Conservation (phyloP, 2,329 filamentous ascomycete species). For the Penicillium polonicum region DNA sequence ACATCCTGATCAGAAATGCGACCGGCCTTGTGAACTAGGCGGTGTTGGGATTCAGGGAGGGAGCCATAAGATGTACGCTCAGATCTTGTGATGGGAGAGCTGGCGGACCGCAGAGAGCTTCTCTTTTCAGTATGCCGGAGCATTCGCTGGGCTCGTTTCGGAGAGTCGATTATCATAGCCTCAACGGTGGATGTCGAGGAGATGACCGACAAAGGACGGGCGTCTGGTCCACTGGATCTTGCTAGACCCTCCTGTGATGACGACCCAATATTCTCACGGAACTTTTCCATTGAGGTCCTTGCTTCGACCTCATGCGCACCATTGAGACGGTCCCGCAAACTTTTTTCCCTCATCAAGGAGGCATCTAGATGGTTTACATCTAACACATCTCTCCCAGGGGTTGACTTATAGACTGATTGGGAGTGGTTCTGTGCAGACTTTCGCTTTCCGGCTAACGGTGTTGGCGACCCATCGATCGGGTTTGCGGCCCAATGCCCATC, state of each 20-base stretch:
- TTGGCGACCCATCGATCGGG: conserved; percentile 17
- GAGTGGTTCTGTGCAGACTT: conserved; percentile 7
- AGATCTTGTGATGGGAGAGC: conserved; percentile 46
- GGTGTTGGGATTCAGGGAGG: conserved; percentile 46
- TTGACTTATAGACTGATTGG: not conserved
- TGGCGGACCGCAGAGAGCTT: conserved; percentile 50
- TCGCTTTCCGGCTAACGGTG: conserved; percentile 13
- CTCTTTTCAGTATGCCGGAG: conserved; percentile 57
- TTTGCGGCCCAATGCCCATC: conserved; percentile 57
- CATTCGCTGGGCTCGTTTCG: conserved; percentile 45
- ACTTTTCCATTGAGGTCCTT: conserved; percentile 47
- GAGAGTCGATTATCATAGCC: conserved; percentile 55
- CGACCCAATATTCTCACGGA: conserved; percentile 53
- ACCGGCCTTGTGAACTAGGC: conserved; percentile 51
- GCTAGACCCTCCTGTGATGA: conserved; percentile 37
- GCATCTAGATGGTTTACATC: conserved; percentile 23
- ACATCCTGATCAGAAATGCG: conserved; percentile 51
- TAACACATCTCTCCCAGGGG: conserved; percentile 3
- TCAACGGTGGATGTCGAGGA: conserved; percentile 57
- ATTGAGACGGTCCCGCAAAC: conserved; percentile 35
- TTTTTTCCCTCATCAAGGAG: conserved; percentile 29
- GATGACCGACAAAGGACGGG: conserved; percentile 48
- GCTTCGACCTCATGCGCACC: conserved; percentile 27
- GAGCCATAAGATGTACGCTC: conserved; percentile 47
- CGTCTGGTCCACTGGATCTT: conserved; percentile 29